These are phyloP conservation scores for Fraxinus latifolia DNA, from an alignment of 305 asterid genomes.

Conservation along the genomic window DNA sequence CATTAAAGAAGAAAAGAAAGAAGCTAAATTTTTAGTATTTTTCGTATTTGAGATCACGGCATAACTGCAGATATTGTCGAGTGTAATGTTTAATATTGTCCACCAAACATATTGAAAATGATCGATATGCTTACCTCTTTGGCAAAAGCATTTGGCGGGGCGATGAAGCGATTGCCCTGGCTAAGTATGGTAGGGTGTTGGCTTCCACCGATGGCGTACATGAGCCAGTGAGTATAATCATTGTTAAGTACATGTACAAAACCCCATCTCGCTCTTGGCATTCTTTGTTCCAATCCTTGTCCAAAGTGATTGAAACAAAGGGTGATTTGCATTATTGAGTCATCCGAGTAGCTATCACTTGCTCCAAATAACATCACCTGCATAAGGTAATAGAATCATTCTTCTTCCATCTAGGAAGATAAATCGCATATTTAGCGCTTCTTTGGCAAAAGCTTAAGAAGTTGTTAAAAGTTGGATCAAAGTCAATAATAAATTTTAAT, in stretches of 20 bases:
- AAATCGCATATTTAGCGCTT: background rate
- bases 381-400: background rate
- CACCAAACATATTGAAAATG: background rate
- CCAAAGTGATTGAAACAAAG: slow-evolving; percentile 73
- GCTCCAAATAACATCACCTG: slow-evolving; percentile 67
- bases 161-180: slow-evolving; percentile 63
- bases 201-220: slow-evolving; percentile 88
- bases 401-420: background rate
- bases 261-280: slow-evolving; percentile 64
- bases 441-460: background rate
- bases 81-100: background rate
- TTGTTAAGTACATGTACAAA: slow-evolving; percentile 62
- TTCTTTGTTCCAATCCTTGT: slow-evolving; percentile 49
- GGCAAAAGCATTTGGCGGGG: slow-evolving; percentile 39
- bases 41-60: background rate
- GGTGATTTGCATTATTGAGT: slow-evolving; percentile 51
- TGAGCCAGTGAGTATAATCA: slow-evolving; percentile 56
- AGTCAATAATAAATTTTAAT: too few species aligned
- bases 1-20: too few species aligned
- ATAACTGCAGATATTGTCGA: background rate
- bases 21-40: background rate
- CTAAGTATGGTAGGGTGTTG: slow-evolving; percentile 65
- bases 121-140: slow-evolving; percentile 46
- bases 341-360: slow-evolving; percentile 38
- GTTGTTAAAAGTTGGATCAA: background rate